Evolutionary conservation across 306 rosid species (phyloP).

Genomic region (Vigna hirtella): DNA sequence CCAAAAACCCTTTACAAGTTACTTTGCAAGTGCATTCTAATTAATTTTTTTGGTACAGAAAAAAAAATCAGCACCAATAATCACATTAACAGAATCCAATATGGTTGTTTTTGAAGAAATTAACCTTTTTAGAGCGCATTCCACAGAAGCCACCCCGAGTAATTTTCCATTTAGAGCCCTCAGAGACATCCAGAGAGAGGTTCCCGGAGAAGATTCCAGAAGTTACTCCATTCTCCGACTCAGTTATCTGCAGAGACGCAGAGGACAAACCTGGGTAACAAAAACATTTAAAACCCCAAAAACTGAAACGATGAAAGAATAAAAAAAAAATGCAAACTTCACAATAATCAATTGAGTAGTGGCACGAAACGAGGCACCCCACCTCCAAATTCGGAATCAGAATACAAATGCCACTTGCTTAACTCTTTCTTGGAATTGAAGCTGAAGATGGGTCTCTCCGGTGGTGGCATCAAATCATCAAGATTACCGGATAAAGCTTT

Average conservation of each 20-base stretch:
- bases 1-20: neutral
- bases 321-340: conserved; percentile 18
- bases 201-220: conserved; percentile 84
- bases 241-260: conserved; percentile 83
- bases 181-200: conserved; percentile 75
- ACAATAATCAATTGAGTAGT: neutral
- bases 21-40: neutral
- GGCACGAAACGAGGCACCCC: neutral
- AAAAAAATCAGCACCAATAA: conserved; percentile 16
- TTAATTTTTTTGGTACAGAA: neutral
- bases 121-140: conserved; percentile 93
- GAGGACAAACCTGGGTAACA: conserved; percentile 77
- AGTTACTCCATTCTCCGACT: conserved; percentile 61
- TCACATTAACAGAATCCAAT: conserved; percentile 13
- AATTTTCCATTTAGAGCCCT: conserved; percentile 73
- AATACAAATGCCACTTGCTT: conserved; percentile 89
- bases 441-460: conserved; percentile 77
- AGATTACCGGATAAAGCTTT: conserved; percentile 68
- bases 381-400: conserved; percentile 96
- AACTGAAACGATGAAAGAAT: neutral
- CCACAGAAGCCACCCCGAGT: conserved; percentile 87
- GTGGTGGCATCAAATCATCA: conserved; percentile 92
- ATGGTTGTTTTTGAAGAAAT: neutral
- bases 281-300: conserved; percentile 25
- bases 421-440: conserved; percentile 85